A percentile compares a stretch with the other conserved stretches of the same genome.
These are phyloP conservation scores for Botrytis pseudocinerea DNA, from an alignment of 2,329 filamentous ascomycete genomes.

Conservation along the genomic window DNA sequence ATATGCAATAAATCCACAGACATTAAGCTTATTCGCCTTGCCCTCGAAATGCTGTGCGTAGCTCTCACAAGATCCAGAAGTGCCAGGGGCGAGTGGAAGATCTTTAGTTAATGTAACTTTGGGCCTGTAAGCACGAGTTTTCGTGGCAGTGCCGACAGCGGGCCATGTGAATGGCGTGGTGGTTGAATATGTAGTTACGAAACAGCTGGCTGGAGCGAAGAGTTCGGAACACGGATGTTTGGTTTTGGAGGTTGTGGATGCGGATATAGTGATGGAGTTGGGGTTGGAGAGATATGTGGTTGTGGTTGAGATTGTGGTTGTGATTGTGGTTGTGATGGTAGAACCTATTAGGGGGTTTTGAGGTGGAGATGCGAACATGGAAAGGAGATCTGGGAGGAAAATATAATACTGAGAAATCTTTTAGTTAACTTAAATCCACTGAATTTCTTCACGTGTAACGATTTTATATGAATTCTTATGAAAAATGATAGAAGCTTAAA, in stretches of 20 bases:
- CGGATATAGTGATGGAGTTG: background rate
- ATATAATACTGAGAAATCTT: background rate
- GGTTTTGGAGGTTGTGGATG: background rate
- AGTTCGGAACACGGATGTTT: background rate
- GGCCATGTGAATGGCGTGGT: background rate
- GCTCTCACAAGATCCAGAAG: background rate
- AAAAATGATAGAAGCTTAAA: background rate
- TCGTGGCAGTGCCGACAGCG: background rate
- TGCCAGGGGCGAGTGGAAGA: background rate
- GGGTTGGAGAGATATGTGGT: background rate
- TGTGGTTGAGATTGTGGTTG: background rate
- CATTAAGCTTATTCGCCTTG: rapidly evolving
- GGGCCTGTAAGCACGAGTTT: rapidly evolving
- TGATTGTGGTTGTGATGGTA: background rate
- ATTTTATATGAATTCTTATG: background rate
- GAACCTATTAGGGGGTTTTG: background rate
- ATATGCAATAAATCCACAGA: background rate
- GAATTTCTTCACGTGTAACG: background rate
- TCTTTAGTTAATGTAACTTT: background rate
- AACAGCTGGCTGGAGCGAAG: background rate
- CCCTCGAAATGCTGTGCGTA: background rate
- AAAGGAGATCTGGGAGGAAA: background rate
- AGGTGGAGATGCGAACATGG: background rate
- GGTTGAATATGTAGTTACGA: background rate
- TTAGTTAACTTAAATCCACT: background rate